Base-by-base conservation (phyloP, 495 filamentous ascomycete species). In the Penicillium subrubescens region DNA sequence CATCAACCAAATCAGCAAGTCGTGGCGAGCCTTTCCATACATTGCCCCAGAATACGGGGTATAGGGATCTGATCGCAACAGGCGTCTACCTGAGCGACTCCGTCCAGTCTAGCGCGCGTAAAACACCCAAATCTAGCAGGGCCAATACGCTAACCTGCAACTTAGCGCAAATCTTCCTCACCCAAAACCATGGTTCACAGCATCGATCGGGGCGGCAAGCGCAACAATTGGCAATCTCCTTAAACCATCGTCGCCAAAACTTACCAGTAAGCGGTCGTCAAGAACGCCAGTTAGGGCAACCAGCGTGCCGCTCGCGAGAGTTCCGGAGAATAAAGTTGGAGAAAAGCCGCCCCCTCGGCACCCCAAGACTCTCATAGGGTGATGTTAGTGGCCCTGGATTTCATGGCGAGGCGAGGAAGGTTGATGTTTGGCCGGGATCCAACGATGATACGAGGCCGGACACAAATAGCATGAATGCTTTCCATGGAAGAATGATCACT, bases 381-480 rank as follows among this genome's bases (percentile, higher is more conserved):
- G 25, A 33, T 53, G 10, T 29, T 21, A 53, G 31, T 56, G 29
- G 53, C n/a, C 15, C 17, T 15, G 25, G 25, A 1, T 4, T 4
- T 27, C 4, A 1, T 27, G 1, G 21, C 19, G 25, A 56, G 33
- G 17, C 25, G 31, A 34, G 44, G 2, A 56, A 37, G 33, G n/a
- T 56, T 56, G 29, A 54, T 14, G n/a, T 19, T 19, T 14, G 50
- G 17, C 11, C n/a, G 17, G 31, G 33, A 23, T 17, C 29, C 3
- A 21, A 37, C n/a, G 53, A 56, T 35, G 37, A 56, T 56, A 56
- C 53, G 53, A 56, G 53, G 53, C 53, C 33, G 33, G 31, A 56
- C 53, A 35, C 53, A 56, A 56, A 56, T 56, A 56, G 53, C 31
- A 34, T 56, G 53, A n/a, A 37, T 56, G 31, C 53, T 56, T 56